Evolutionary conservation across 2,329 filamentous ascomycete species (phyloP).

Genomic region (Pseudogymnoascus sp.): DNA sequence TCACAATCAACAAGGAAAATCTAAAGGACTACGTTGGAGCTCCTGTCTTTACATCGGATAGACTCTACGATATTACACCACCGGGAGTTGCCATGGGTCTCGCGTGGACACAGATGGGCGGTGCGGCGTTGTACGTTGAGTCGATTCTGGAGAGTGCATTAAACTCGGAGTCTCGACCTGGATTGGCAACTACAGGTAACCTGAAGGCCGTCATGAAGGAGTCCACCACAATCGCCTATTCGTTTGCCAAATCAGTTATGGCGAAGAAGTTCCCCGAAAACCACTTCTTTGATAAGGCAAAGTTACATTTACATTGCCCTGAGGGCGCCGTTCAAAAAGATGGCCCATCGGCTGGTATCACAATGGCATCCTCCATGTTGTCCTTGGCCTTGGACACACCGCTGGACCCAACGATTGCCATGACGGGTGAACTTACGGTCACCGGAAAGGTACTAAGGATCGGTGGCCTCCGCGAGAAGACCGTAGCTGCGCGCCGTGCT

Average conservation of each 20-base stretch:
- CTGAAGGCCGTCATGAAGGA: slow-evolving; percentile 98
- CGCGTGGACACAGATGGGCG: slow-evolving; percentile 96
- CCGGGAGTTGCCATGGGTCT: slow-evolving; percentile 95
- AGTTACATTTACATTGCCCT: slow-evolving; percentile 90
- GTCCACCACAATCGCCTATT: slow-evolving; percentile 89
- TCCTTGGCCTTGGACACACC: slow-evolving; percentile 72
- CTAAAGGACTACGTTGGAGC: slow-evolving; percentile 96
- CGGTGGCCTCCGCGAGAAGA: slow-evolving; percentile 91
- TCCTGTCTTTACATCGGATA: slow-evolving; percentile 89
- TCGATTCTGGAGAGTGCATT: slow-evolving; percentile 85
- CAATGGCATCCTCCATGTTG: slow-evolving; percentile 91
- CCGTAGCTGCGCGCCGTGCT: slow-evolving; percentile 83
- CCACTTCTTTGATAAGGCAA: slow-evolving; percentile 91
- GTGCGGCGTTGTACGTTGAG: slow-evolving; percentile 93
- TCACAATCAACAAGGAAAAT: slow-evolving; percentile 79
- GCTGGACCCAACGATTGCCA: slow-evolving; percentile 80
- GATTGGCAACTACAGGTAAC: slow-evolving; percentile 87
- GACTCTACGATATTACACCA: slow-evolving; percentile 87
- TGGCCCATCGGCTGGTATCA: slow-evolving; percentile 86
- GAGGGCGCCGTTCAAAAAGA: slow-evolving; percentile 96
- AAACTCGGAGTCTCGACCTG: slow-evolving; percentile 62
- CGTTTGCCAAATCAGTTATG: slow-evolving; percentile 85
- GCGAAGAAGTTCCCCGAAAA: slow-evolving; percentile 80
- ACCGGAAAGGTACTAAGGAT: slow-evolving; percentile 95
- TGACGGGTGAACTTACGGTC: slow-evolving; percentile 95